Percentiles rank a stretch among this genome's conserved stretches.
These are phyloP conservation scores for Cyphellophora attinorum DNA, from an alignment of 2,329 filamentous ascomycete genomes.

Conservation along the genomic window DNA sequence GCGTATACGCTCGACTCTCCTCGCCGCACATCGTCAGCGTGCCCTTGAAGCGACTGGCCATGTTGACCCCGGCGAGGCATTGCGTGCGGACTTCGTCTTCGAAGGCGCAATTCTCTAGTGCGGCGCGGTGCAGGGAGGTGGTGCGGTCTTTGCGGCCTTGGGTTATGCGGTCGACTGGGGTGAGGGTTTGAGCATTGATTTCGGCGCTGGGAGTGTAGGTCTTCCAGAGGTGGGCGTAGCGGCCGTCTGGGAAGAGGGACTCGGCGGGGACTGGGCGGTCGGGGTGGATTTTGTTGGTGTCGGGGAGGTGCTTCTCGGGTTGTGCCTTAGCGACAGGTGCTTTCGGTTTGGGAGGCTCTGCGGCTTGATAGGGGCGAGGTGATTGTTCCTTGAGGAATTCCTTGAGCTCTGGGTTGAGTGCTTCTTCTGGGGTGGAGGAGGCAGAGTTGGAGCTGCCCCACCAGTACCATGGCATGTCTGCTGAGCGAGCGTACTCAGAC, in stretches of 20 bases:
- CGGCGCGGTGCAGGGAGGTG: conserved; percentile 65
- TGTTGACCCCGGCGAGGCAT: conserved; percentile 63
- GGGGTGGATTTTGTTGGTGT: conserved; percentile 18
- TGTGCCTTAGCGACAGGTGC: conserved; percentile 15
- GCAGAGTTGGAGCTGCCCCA: conserved; percentile 34
- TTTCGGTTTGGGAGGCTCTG: conserved; percentile 12
- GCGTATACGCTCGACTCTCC: conserved; percentile 68
- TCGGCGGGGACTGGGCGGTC: conserved; percentile 25
- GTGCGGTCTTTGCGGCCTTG: conserved; percentile 78
- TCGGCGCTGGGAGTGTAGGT: conserved; percentile 67
- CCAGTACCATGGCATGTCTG: conserved; percentile 56
- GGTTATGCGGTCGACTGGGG: conserved; percentile 72
- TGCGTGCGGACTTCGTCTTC: conserved; percentile 75
- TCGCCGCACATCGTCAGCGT: conserved; percentile 67
- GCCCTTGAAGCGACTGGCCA: conserved; percentile 21
- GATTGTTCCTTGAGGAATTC: conserved; percentile 79
- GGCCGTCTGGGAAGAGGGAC: conserved; percentile 58
- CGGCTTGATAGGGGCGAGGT: conserved; percentile 55
- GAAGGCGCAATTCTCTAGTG: conserved; percentile 85
- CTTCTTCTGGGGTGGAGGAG: conserved; percentile 56
- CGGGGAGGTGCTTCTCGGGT: conserved; percentile 14
- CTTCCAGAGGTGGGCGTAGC: conserved; percentile 85
- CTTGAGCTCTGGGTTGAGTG: conserved; percentile 72
- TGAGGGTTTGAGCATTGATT: conserved; percentile 59
- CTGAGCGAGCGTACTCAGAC: too few relatives aligned